Conservation (phyloP, 306 rosid species). For the Fragaria ananassa region DNA sequence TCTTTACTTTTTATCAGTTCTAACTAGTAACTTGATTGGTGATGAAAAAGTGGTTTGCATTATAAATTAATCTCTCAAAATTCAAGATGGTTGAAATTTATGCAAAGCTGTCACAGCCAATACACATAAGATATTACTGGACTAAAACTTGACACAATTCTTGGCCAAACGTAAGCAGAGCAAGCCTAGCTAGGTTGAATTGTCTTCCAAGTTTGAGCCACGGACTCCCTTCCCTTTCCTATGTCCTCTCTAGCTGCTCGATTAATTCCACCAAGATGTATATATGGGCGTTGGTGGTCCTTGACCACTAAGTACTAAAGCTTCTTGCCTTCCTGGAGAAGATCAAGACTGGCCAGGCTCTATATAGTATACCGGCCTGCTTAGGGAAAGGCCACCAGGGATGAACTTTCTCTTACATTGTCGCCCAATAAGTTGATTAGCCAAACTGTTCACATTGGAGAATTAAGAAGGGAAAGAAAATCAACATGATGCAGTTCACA, state of each 20-base stretch:
- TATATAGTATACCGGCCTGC: not conserved
- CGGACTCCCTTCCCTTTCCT: not conserved
- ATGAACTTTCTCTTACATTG: not conserved
- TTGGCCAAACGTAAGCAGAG: not conserved
- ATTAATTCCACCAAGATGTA: not conserved
- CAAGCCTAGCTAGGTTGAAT: not conserved
- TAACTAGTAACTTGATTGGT: not conserved
- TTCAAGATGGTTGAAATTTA: not conserved
- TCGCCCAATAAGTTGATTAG: not conserved
- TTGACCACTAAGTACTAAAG: too few relatives aligned
- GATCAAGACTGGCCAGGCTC: too few relatives aligned
- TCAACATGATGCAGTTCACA: not conserved
- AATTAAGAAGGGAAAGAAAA: not conserved
- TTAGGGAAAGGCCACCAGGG: not conserved
- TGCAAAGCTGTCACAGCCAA: not conserved
- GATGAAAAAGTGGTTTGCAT: not conserved
- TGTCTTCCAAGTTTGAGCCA: not conserved
- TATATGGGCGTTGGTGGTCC: not conserved
- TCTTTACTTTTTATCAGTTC: not conserved
- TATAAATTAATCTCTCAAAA: not conserved
- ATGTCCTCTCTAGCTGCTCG: not conserved
- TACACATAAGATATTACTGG: not conserved
- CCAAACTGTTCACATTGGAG: not conserved
- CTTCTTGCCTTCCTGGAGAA: too few relatives aligned
- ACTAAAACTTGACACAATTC: not conserved